Conservation (phyloP, 306 rosid genomes). For the Abrus pulchellus region DNA sequence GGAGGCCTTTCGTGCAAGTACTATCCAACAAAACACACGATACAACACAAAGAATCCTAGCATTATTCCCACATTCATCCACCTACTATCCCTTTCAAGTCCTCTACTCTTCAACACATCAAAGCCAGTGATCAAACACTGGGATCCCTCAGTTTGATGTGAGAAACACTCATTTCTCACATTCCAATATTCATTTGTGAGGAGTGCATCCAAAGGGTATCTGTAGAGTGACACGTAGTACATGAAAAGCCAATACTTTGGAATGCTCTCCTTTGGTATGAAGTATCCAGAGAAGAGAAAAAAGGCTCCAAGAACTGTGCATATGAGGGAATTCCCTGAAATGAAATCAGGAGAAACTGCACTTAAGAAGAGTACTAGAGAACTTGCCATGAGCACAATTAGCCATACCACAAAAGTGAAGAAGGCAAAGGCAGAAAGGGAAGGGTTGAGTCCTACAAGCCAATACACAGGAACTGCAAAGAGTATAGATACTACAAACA, state of each 20-base stretch:
- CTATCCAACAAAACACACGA: constrained; percentile 81
- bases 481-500: constrained; percentile 75
- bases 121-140: constrained; percentile 63
- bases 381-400: constrained; percentile 89
- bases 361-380: constrained; percentile 81
- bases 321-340: constrained; percentile 85
- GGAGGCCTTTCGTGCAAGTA: constrained; percentile 77
- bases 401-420: constrained; percentile 90
- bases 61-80: constrained; percentile 85
- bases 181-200: constrained; percentile 86
- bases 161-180: constrained; percentile 54
- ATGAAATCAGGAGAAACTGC: constrained; percentile 92
- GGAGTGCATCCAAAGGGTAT: constrained; percentile 85
- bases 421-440: constrained; percentile 68
- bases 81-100: constrained; percentile 74
- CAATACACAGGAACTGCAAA: constrained; percentile 83
- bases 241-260: constrained; percentile 92
- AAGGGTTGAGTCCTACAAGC: constrained; percentile 90
- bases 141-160: constrained; percentile 9
- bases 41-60: constrained; percentile 75
- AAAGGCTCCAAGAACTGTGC: constrained; percentile 88
- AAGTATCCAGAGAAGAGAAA: constrained; percentile 95
- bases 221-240: constrained; percentile 90
- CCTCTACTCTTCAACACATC: constrained; percentile 86
- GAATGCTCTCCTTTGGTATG: constrained; percentile 88